Evolutionary conservation across 129 eudicot species (phyloP).

Genomic region (Tagetes patula): DNA sequence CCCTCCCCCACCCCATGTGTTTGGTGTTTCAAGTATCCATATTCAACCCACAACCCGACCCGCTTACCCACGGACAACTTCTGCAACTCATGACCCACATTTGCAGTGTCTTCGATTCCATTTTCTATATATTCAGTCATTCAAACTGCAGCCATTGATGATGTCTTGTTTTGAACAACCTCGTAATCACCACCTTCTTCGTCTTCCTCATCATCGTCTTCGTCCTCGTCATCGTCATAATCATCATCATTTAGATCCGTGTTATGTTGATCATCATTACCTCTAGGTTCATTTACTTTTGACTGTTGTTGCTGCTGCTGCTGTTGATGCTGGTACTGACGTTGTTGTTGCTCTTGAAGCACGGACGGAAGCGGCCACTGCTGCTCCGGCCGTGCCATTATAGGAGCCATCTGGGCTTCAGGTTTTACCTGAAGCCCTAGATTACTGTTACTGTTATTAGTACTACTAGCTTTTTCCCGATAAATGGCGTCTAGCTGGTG

Average conservation of each 20-base stretch:
- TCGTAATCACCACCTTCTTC: conserved; percentile 63
- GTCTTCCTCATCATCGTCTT: conserved; percentile 43
- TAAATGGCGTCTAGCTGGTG: conserved; percentile 89
- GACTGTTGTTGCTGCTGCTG: conserved; percentile 14
- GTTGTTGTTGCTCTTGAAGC: conserved; percentile 25
- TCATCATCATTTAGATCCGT: conserved; percentile 31
- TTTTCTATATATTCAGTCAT: conserved; percentile 41
- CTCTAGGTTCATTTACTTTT: conserved; percentile 24
- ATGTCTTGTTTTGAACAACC: conserved; percentile 67
- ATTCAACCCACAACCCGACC: conserved; percentile 40
- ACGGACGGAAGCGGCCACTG: conserved; percentile 64
- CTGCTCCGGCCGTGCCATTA: conserved; percentile 76
- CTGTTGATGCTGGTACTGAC: conserved; percentile 11
- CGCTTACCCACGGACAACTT: conserved; percentile 35
- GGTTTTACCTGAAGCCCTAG: conserved; percentile 32
- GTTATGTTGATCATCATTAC: conserved; percentile 29
- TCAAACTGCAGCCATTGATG: conserved; percentile 51
- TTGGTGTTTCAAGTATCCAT: conserved; percentile 24
- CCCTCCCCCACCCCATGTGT: conserved; percentile 34
- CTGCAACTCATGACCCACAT: conserved; percentile 49
- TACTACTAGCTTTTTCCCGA: conserved; percentile 46
- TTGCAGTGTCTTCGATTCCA: conserved; percentile 29
- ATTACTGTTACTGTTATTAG: neutral
- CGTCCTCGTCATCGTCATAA: conserved; percentile 36
- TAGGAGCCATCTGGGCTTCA: conserved; percentile 49